Conservation (phyloP, 2,329 filamentous ascomycete species). For the Eutypa lata region DNA sequence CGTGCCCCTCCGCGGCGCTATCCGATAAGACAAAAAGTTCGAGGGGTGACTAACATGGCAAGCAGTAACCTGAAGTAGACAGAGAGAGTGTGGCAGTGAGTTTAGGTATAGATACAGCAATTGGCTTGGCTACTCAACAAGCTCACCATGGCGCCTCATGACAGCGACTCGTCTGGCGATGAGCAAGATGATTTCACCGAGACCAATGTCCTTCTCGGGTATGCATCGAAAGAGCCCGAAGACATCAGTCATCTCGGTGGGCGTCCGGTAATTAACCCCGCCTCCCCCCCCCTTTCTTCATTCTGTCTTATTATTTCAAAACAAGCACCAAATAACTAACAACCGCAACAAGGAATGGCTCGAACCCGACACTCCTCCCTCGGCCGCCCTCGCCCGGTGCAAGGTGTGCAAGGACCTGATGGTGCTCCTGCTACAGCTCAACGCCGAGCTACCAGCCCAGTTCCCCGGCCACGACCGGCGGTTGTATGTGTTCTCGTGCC, state of each 20-base stretch:
- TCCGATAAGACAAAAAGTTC: neutral
- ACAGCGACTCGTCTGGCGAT: slow-evolving; percentile 79
- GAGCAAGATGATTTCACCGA: slow-evolving; percentile 68
- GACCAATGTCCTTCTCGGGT: slow-evolving; percentile 88
- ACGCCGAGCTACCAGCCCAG: slow-evolving; percentile 81
- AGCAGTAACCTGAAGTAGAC: no score
- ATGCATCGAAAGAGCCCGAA: slow-evolving; percentile 74
- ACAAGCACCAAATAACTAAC: neutral
- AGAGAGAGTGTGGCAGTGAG: neutral
- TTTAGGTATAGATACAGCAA: neutral
- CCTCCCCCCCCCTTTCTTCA: no score
- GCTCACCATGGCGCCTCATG: slow-evolving; percentile 50
- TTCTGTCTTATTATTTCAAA: slow-evolving; percentile 9
- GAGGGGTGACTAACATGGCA: neutral
- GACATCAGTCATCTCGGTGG: slow-evolving; percentile 88
- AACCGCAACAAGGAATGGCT: slow-evolving; percentile 98
- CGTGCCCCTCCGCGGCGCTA: neutral
- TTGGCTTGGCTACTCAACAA: no score
- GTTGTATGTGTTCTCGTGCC: slow-evolving; percentile 83
- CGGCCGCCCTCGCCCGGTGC: slow-evolving; percentile 76
- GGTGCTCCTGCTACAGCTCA: slow-evolving; percentile 82
- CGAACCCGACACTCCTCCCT: slow-evolving; percentile 66
- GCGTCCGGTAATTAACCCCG: slow-evolving; percentile 79
- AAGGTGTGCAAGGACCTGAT: slow-evolving; percentile 82
- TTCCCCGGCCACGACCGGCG: slow-evolving; percentile 86